A percentile compares a stretch with the other conserved stretches of the same genome.
phyloP scores from a whole-genome alignment of 306 rosid species.

The Vigna radiata region DNA sequence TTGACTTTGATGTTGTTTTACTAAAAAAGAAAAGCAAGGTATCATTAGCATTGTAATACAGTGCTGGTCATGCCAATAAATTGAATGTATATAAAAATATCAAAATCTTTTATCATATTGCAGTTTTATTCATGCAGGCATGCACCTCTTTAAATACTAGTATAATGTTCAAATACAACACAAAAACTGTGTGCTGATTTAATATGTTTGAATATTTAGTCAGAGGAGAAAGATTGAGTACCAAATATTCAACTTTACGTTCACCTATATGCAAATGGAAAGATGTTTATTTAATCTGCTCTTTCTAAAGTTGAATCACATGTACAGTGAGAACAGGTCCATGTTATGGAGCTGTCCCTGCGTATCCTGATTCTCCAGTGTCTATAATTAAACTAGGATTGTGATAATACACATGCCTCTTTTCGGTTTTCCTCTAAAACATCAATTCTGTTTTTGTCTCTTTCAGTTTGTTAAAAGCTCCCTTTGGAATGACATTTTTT shows the following conservation, averaged over 20 bases:
- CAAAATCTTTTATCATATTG: neutral
- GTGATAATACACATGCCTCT: neutral
- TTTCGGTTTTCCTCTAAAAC: neutral
- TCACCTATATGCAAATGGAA: neutral
- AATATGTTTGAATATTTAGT: slow-evolving; percentile 7
- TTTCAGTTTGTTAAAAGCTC: neutral
- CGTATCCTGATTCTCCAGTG: slow-evolving; percentile 17
- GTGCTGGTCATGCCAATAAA: slow-evolving; percentile 3
- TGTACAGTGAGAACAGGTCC: slow-evolving; percentile 7
- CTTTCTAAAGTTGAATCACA: slow-evolving; percentile 10
- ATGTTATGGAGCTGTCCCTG: neutral
- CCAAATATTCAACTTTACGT: slow-evolving; percentile 9
- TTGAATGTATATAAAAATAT: neutral
- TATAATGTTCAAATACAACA: neutral
- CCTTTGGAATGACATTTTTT: slow-evolving; percentile 26
- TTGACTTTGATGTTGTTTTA: neutral
- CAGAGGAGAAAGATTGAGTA: neutral
- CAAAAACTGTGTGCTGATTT: slow-evolving; percentile 14
- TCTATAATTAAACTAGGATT: slow-evolving; percentile 18
- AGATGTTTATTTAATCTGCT: neutral
- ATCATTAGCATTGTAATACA: neutral
- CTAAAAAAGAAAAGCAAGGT: neutral
- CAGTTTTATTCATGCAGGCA: neutral
- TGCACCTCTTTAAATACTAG: slow-evolving; percentile 12
- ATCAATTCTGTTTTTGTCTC: neutral